Conservation (phyloP, 345 rosid species). For the Citrus mangshanensis region DNA sequence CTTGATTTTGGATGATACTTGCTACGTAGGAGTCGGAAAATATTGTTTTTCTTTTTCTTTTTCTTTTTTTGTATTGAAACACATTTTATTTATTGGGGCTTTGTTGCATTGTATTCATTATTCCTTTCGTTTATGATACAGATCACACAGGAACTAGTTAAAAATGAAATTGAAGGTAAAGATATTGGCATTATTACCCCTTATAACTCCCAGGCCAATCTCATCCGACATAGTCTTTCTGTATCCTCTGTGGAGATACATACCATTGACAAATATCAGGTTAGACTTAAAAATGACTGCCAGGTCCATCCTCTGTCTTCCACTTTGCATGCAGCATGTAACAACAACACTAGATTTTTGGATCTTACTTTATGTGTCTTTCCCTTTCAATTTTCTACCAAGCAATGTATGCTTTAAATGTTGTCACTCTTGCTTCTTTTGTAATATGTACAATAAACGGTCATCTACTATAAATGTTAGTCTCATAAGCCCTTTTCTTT, state of each 20-base stretch:
- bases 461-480: not conserved
- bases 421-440: not conserved
- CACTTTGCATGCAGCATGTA: not conserved
- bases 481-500: not conserved
- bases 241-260: slow-evolving; percentile 71
- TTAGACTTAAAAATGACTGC: slow-evolving; percentile 20
- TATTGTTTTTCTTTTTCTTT: not conserved
- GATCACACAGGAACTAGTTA: slow-evolving; percentile 59
- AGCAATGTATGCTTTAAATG: not conserved
- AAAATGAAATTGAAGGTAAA: slow-evolving; percentile 59
- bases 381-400: not conserved
- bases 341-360: not conserved
- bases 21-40: not conserved
- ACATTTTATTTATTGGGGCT: not conserved
- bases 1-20: not conserved
- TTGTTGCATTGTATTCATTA: not conserved
- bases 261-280: slow-evolving; percentile 98
- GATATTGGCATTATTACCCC: slow-evolving; percentile 94
- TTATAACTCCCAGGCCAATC: slow-evolving; percentile 84
- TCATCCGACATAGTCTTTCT: slow-evolving; percentile 46
- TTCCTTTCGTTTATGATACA: slow-evolving; percentile 18
- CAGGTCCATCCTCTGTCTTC: not conserved
- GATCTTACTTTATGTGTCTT: not conserved
- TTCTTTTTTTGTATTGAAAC: not conserved
- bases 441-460: not conserved